Evolutionary conservation across 2,329 filamentous ascomycete species (phyloP).

Genomic region (Fusarium sp.): DNA sequence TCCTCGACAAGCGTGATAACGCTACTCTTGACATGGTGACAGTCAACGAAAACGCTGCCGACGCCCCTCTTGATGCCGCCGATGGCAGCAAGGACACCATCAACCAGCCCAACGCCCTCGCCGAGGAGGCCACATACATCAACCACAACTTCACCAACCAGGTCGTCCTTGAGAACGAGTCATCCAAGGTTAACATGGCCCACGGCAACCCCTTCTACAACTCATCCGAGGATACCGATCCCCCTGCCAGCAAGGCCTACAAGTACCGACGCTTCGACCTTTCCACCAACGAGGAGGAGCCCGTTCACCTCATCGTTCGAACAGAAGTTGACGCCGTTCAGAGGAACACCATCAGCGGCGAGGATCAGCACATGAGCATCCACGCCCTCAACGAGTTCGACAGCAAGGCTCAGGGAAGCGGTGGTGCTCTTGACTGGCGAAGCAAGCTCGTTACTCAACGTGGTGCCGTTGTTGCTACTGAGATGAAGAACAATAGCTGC

Average conservation of each 20-base stretch:
- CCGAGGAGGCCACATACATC: constrained; percentile 98
- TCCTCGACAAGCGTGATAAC: constrained; percentile 97
- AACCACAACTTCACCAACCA: constrained; percentile 99
- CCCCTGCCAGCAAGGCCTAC: constrained; percentile 95
- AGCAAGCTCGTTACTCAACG: constrained; percentile 93
- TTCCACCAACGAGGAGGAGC: constrained; percentile 93
- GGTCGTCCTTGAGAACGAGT: constrained; percentile 85
- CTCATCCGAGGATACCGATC: constrained; percentile 89
- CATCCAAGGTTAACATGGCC: constrained; percentile 82
- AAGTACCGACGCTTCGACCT: constrained; percentile 98
- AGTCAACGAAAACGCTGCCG: constrained; percentile 97
- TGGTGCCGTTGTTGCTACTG: constrained; percentile 96
- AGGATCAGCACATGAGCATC: constrained; percentile 90
- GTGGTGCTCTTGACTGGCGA: constrained; percentile 96
- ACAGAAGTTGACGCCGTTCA: constrained; percentile 95
- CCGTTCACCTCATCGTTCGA: constrained; percentile 90
- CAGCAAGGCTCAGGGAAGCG: constrained; percentile 94
- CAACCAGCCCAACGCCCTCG: constrained; percentile 92
- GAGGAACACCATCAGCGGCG: constrained; percentile 92
- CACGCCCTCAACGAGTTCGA: constrained; percentile 99
- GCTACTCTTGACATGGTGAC: constrained; percentile 96
- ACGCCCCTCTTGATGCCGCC: constrained; percentile 89
- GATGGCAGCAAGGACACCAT: constrained; percentile 94
- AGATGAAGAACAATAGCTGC: constrained; percentile 99
- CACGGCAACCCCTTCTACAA: constrained; percentile 99